Evolutionary conservation across 2,329 filamentous ascomycete species (phyloP).

Genomic region (Leptographium wingfieldii): DNA sequence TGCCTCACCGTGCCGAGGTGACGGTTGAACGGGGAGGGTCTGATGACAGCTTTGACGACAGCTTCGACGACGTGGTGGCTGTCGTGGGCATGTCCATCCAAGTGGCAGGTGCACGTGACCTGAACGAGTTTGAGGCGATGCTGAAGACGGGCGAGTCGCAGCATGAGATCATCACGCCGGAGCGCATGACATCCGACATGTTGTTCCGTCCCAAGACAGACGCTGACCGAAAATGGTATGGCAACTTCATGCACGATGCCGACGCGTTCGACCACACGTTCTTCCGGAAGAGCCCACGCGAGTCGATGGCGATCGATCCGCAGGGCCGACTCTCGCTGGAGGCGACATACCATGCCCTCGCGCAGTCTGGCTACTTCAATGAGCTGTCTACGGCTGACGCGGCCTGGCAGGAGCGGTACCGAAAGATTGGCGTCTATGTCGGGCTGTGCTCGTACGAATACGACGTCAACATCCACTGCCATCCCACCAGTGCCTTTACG

Average conservation of each 20-base stretch:
- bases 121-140: slow-evolving; percentile 22
- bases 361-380: slow-evolving; percentile 15
- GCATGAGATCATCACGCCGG: slow-evolving; percentile 15
- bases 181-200: slow-evolving; percentile 11
- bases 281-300: slow-evolving; percentile 26
- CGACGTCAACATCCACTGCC: slow-evolving; percentile 25
- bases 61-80: slow-evolving; percentile 16
- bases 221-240: slow-evolving; percentile 13
- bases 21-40: no score
- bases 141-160: slow-evolving; percentile 18
- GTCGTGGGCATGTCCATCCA: slow-evolving; percentile 25
- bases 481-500: slow-evolving; percentile 23
- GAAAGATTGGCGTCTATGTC: slow-evolving; percentile 24
- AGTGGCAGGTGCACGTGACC: slow-evolving; percentile 20
- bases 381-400: neutral
- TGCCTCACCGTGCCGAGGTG: neutral
- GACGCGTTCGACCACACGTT: slow-evolving; percentile 26
- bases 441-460: slow-evolving; percentile 25
- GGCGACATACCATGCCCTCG: slow-evolving; percentile 27
- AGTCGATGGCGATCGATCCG: slow-evolving; percentile 26
- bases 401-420: neutral
- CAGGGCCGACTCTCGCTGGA: slow-evolving; percentile 26
- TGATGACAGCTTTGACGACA: neutral
- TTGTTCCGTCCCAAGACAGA: slow-evolving; percentile 9
- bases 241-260: slow-evolving; percentile 15